phyloP scores from a whole-genome alignment of 140 eudicot genomes.

The Artemisia princeps region DNA sequence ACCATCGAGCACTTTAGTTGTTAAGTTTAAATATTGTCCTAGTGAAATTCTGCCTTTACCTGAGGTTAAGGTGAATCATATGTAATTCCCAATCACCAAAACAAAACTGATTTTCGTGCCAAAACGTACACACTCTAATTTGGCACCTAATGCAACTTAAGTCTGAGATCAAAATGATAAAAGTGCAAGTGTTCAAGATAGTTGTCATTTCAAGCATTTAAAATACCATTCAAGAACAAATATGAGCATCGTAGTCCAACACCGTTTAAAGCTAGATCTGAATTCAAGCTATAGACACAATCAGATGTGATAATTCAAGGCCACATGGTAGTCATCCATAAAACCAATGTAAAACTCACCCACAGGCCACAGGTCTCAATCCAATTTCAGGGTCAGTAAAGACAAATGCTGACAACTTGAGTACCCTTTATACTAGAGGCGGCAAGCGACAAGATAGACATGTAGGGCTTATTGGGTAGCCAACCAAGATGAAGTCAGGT shows the following conservation, averaged over 20 bases:
- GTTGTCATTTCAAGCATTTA: neutral
- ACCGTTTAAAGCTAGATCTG: constrained; percentile 1
- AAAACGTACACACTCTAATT: neutral
- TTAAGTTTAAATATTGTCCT: too few species aligned
- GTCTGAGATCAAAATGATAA: neutral
- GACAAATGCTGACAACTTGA: neutral
- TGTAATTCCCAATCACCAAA: neutral
- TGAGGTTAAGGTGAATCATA: neutral
- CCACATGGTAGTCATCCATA: neutral
- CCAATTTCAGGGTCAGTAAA: neutral
- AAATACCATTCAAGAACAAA: neutral
- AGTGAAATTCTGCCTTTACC: too few species aligned
- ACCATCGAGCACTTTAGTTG: too few species aligned
- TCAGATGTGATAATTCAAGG: neutral
- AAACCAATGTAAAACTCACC: neutral
- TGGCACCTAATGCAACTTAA: constrained; percentile 9
- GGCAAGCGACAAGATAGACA: too few species aligned
- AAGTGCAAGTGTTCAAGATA: constrained; percentile 4
- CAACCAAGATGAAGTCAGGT: too few species aligned
- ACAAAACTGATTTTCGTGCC: neutral
- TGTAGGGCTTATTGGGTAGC: too few species aligned
- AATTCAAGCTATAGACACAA: constrained; percentile 5
- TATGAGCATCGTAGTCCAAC: neutral
- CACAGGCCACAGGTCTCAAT: neutral
- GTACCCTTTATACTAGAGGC: neutral